Evolutionary conservation across 768 basidiomycete species (phyloP).

Genomic region (Agrocybe pediades): DNA sequence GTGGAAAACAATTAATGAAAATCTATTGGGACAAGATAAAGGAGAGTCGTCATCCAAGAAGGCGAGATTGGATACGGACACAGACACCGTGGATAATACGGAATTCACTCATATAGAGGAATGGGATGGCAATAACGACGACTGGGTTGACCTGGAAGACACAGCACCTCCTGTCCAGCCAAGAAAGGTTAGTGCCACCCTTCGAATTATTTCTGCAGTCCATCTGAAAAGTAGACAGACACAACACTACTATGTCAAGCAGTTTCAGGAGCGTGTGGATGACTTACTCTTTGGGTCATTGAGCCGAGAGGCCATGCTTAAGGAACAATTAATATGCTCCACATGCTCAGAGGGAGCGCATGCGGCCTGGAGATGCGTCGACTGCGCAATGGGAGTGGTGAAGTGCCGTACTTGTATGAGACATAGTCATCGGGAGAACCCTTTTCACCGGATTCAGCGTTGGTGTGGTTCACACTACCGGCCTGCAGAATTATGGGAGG

Average conservation of each 20-base stretch:
- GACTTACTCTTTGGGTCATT: background rate
- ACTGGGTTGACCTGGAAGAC: too few species aligned
- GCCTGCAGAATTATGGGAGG: background rate
- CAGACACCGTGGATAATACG: too few species aligned
- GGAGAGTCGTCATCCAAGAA: too few species aligned
- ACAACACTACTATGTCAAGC: background rate
- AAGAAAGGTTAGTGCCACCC: background rate
- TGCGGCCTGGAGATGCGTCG: background rate
- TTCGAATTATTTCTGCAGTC: too few species aligned
- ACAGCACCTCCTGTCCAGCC: background rate
- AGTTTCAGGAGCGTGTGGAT: background rate
- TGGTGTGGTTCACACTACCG: background rate
- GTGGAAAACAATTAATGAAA: too few species aligned
- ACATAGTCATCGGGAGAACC: background rate
- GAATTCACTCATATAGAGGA: too few species aligned
- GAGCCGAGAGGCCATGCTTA: background rate
- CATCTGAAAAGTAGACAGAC: background rate
- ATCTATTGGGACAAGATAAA: too few species aligned
- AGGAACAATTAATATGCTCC: background rate
- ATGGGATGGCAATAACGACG: too few species aligned
- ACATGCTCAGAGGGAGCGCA: background rate
- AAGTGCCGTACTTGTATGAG: background rate
- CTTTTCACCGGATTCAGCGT: background rate
- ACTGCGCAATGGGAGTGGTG: background rate
- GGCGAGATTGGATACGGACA: too few species aligned